Base-by-base conservation (phyloP, 129 eudicot species). In the Erigeron canadensis region DNA sequence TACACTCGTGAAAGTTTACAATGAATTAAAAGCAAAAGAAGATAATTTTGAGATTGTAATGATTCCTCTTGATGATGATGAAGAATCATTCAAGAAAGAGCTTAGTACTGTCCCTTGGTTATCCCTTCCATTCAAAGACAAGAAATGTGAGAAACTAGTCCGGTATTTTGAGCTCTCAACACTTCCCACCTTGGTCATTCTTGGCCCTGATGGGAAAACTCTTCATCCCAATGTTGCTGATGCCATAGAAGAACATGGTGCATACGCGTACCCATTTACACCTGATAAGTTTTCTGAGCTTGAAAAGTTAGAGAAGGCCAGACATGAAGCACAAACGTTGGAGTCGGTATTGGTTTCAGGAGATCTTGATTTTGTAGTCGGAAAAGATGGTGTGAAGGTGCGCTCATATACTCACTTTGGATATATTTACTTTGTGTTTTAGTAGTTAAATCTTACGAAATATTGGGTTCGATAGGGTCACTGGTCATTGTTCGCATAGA, bases 131-230 rank as follows among this genome's bases (percentile, higher is more conserved):
- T 70, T 85, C 0, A 83, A 83, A 62, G 98, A 93, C 80, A 87
- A 74, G 40, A 81, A 69, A 44, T 78, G 88, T 66, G 70, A 69
- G 62, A 89, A 89, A 65, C 70, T 93, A 51, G 82, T 77, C 16
- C 79, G 81, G 44, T 87, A 93, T 69, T 93, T 93, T 50, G 91
- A 89, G 75, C 83, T 87, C 51, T 59, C 82, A 2, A 23, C 75
- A 41, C 80, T 89, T 39, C 96, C 96, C 6, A 81, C 95, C 16
- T 43, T 93, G 37, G 90, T 93, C 73, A 70, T 87, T 23, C 70
- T 93, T 64, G 92, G 96, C 38, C 90, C 89, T 5, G 90, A 87
- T 73, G 98, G 98, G 39, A 89, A 87, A 67, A 93, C 96, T 19
- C 86, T 89, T 54, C 96, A 89, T 51, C 60, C 81, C 1, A 89